A percentile compares a stretch with the other conserved stretches of the same genome.
Conservation (phyloP, 305 asterid species). For the Coffea humblotiana region DNA sequence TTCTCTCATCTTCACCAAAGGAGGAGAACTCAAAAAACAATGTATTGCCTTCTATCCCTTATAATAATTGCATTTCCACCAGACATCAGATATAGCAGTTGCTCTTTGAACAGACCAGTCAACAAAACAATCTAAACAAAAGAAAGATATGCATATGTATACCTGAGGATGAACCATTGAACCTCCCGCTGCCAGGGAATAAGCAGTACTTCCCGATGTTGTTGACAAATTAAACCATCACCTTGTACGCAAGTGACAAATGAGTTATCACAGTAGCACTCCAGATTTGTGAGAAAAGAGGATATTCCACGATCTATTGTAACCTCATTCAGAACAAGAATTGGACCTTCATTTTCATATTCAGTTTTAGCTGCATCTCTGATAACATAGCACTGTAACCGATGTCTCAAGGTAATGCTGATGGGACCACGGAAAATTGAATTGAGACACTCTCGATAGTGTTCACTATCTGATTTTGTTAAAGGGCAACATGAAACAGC, state of each 20-base stretch:
- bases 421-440: slow-evolving; percentile 81
- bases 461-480: slow-evolving; percentile 79
- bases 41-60: neutral
- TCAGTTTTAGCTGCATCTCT: slow-evolving; percentile 83
- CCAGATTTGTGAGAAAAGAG: slow-evolving; percentile 89
- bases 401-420: slow-evolving; percentile 85
- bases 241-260: slow-evolving; percentile 96
- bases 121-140: neutral
- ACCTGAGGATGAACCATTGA: slow-evolving; percentile 99
- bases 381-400: slow-evolving; percentile 86
- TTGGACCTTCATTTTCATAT: slow-evolving; percentile 79
- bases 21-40: neutral
- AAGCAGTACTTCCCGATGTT: slow-evolving; percentile 99
- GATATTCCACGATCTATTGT: slow-evolving; percentile 97
- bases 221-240: slow-evolving; percentile 94
- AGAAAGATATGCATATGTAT: slow-evolving; percentile 8
- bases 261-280: slow-evolving; percentile 89
- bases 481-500: slow-evolving; percentile 41
- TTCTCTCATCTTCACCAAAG: neutral
- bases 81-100: neutral
- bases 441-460: slow-evolving; percentile 67
- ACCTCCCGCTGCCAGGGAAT: slow-evolving; percentile 99
- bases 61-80: neutral
- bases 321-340: slow-evolving; percentile 88
- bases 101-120: neutral